Evolutionary conservation across 441 rosid species (phyloP).

Genomic region (Arabidopsis hybrid): DNA sequence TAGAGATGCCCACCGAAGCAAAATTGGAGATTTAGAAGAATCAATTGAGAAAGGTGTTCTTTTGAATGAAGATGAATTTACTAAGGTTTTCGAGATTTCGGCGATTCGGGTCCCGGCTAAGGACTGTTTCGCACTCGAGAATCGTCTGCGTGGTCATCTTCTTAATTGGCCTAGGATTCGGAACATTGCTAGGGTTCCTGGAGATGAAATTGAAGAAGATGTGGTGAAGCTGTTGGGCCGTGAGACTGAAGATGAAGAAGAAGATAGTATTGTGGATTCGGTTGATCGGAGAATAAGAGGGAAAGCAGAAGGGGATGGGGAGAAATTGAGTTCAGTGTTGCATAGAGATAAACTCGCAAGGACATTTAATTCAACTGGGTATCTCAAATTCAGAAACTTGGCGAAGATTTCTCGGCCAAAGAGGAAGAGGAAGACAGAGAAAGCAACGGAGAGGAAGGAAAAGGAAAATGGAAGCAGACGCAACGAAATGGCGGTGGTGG

Average conservation of each 20-base stretch:
- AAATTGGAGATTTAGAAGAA: constrained; percentile 39
- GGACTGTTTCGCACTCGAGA: constrained; percentile 74
- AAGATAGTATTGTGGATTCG: constrained; percentile 45
- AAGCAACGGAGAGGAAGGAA: constrained; percentile 12
- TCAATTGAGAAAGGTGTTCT: constrained; percentile 29
- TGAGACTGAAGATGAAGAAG: constrained; percentile 37
- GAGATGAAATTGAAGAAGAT: constrained; percentile 73
- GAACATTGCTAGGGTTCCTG: constrained; percentile 85
- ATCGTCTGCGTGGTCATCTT: constrained; percentile 89
- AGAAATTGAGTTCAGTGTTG: constrained; percentile 62
- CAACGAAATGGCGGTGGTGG: constrained; percentile 58
- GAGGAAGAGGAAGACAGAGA: constrained; percentile 56
- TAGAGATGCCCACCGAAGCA: constrained; percentile 32
- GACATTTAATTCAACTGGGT: constrained; percentile 73
- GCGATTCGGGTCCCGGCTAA: constrained; percentile 82
- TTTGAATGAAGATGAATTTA: constrained; percentile 63
- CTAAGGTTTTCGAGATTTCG: constrained; percentile 66
- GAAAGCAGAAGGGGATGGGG: constrained; percentile 60
- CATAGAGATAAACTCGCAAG: constrained; percentile 72
- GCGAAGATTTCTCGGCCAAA: constrained; percentile 83
- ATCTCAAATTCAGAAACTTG: constrained; percentile 72
- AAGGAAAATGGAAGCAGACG: constrained; percentile 41
- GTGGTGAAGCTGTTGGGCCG: constrained; percentile 50
- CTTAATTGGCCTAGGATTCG: constrained; percentile 89
- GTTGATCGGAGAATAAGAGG: constrained; percentile 60